Percentiles rank a stretch among this genome's conserved stretches.
phyloP scores from a whole-genome alignment of 2,329 filamentous ascomycete genomes.

The Nemania serpens region DNA sequence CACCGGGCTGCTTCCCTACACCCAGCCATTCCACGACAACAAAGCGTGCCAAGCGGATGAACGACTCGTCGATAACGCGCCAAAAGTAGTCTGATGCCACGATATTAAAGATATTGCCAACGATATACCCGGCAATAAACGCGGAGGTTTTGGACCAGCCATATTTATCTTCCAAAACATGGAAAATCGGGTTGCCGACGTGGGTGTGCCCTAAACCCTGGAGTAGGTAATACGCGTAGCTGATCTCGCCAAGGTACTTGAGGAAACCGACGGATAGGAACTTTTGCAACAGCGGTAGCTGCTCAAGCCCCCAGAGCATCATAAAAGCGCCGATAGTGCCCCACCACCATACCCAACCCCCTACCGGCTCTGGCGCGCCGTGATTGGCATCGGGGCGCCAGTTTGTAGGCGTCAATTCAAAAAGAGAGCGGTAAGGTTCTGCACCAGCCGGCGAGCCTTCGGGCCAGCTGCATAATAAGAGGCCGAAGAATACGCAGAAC shows the following conservation, averaged over 20 bases:
- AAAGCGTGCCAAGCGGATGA: conserved; percentile 20
- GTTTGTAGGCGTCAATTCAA: conserved; percentile 14
- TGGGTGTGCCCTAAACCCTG: conserved; percentile 23
- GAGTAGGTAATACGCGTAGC: conserved; percentile 26
- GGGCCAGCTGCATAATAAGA: conserved; percentile 24
- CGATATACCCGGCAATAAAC: conserved; percentile 21
- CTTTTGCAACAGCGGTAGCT: conserved; percentile 23
- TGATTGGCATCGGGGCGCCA: conserved; percentile 19
- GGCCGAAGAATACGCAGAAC: conserved; percentile 17
- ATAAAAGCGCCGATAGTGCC: conserved; percentile 22
- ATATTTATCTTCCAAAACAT: conserved; percentile 16
- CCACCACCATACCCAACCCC: conserved; percentile 28
- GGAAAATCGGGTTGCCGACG: conserved; percentile 19
- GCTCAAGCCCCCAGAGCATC: conserved; percentile 24
- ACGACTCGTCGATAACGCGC: conserved; percentile 25
- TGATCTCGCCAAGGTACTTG: conserved; percentile 27
- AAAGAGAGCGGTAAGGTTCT: conserved; percentile 22
- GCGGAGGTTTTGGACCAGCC: conserved; percentile 24
- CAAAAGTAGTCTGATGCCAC: conserved; percentile 25
- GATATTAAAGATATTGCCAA: conserved; percentile 26
- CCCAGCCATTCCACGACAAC: conserved; percentile 22
- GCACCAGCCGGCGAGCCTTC: conserved; percentile 18
- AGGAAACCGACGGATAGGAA: conserved; percentile 18
- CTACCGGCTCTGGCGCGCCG: conserved; percentile 24
- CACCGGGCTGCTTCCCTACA: conserved; percentile 17